Conservation (phyloP, 306 rosid genomes). For the Casuarina equisetifolia region DNA sequence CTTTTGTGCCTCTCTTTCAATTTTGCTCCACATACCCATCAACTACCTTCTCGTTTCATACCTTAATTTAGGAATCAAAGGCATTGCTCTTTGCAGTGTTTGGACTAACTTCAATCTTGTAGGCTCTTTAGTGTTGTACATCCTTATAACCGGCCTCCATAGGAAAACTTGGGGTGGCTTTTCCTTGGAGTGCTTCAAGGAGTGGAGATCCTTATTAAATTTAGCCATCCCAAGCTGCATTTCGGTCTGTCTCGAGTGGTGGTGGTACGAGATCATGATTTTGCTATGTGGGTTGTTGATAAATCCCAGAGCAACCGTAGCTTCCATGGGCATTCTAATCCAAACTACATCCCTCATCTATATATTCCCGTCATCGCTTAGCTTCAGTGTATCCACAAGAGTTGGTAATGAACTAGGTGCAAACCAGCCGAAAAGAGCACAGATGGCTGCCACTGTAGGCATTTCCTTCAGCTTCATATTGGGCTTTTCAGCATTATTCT, state of each 20-base stretch:
- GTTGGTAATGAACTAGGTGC: slow-evolving; percentile 88
- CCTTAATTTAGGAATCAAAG: slow-evolving; percentile 64
- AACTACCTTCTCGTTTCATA: slow-evolving; percentile 57
- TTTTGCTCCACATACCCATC: slow-evolving; percentile 75
- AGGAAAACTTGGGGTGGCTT: slow-evolving; percentile 70
- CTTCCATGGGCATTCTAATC: slow-evolving; percentile 89
- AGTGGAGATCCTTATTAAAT: slow-evolving; percentile 61
- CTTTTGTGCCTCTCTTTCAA: slow-evolving; percentile 62
- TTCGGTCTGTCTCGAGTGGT: slow-evolving; percentile 94
- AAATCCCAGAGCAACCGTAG: slow-evolving; percentile 73
- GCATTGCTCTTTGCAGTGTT: slow-evolving; percentile 79
- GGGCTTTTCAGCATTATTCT: slow-evolving; percentile 59
- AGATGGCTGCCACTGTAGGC: slow-evolving; percentile 69
- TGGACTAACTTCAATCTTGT: slow-evolving; percentile 73
- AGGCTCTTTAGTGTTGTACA: slow-evolving; percentile 56
- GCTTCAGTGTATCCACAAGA: slow-evolving; percentile 87
- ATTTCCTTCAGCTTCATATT: slow-evolving; percentile 59
- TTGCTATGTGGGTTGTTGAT: slow-evolving; percentile 64
- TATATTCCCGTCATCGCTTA: slow-evolving; percentile 78
- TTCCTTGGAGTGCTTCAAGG: slow-evolving; percentile 50
- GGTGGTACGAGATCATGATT: slow-evolving; percentile 99
- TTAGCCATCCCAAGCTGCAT: slow-evolving; percentile 85
- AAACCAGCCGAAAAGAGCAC: slow-evolving; percentile 59
- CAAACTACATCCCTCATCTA: slow-evolving; percentile 85
- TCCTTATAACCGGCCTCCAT: slow-evolving; percentile 49